Conservation (phyloP, 192 early-diverging fungal species). For the Jimgerdemannia lactiflua region DNA sequence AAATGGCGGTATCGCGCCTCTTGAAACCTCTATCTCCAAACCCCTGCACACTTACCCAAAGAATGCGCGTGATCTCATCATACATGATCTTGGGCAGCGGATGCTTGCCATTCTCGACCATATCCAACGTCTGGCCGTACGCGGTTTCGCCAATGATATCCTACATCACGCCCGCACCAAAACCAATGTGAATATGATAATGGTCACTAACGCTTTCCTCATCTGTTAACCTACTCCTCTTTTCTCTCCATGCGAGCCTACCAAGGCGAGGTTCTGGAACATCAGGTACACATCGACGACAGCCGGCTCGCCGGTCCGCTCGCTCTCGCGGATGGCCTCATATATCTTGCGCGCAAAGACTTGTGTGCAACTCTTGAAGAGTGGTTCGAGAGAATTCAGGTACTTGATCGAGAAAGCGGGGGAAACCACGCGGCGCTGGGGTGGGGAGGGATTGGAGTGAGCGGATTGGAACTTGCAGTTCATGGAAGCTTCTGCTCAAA, state of each 20-base stretch:
- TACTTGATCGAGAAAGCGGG: slow-evolving; percentile 47
- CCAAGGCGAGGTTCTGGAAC: neutral
- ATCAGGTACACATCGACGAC: neutral
- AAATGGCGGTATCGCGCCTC: too few relatives aligned
- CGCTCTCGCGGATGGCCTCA: neutral
- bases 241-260: neutral
- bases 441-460: neutral
- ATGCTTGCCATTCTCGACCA: slow-evolving; percentile 27
- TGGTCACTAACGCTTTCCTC: too few relatives aligned
- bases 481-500: too few relatives aligned
- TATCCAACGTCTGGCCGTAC: slow-evolving; percentile 46
- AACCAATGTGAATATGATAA: too few relatives aligned
- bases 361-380: slow-evolving; percentile 30
- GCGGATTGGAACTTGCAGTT: neutral
- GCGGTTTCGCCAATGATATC: slow-evolving; percentile 46
- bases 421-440: slow-evolving; percentile 38
- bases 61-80: neutral
- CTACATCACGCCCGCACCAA: neutral
- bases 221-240: too few relatives aligned
- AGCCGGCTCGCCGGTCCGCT: neutral
- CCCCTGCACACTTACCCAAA: neutral
- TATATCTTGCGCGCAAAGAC: neutral
- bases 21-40: too few relatives aligned
- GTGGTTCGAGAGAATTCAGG: slow-evolving; percentile 41
- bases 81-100: neutral